Percentiles rank a stretch among this genome's conserved stretches.
These are phyloP conservation scores for Aspergillus eucalypticola DNA, from an alignment of 2,329 filamentous ascomycete species.

Conservation along the genomic window DNA sequence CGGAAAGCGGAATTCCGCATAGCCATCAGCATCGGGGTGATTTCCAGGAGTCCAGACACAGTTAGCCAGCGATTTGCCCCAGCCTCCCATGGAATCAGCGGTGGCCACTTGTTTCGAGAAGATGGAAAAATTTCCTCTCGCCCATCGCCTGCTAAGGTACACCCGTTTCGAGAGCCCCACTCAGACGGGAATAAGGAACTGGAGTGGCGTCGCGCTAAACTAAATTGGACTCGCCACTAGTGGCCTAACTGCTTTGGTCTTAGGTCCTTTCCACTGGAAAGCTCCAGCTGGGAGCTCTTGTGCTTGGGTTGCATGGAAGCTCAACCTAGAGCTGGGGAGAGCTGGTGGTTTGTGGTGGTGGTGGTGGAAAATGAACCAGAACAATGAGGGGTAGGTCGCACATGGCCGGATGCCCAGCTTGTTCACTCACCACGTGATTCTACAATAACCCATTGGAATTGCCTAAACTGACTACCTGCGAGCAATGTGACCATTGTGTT, in stretches of 20 bases:
- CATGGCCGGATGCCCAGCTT: constrained; percentile 10
- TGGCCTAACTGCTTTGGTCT: constrained; percentile 5
- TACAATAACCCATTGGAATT: background rate
- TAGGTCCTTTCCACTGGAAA: constrained; percentile 11
- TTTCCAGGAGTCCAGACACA: background rate
- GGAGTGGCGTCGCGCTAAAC: constrained; percentile 25
- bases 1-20: background rate
- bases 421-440: constrained; percentile 4
- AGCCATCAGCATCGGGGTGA: background rate
- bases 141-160: constrained; percentile 4
- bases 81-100: constrained; percentile 3
- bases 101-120: constrained; percentile 10
- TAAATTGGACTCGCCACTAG: constrained; percentile 20
- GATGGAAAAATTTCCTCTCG: constrained; percentile 8
- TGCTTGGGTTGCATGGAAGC: constrained; percentile 20
- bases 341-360: constrained; percentile 12
- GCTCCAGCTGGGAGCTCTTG: constrained; percentile 22
- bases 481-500: background rate
- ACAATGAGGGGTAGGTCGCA: constrained; percentile 13
- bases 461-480: background rate
- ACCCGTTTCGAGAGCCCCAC: constrained; percentile 19
- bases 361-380: background rate
- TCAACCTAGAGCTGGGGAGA: constrained; percentile 23
- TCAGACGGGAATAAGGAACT: constrained; percentile 26
- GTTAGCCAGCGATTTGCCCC: background rate